A percentile compares a stretch with the other conserved stretches of the same genome.
Evolutionary conservation across 768 basidiomycete genomes (phyloP).

Genomic region (Leccinum subgranulosum): DNA sequence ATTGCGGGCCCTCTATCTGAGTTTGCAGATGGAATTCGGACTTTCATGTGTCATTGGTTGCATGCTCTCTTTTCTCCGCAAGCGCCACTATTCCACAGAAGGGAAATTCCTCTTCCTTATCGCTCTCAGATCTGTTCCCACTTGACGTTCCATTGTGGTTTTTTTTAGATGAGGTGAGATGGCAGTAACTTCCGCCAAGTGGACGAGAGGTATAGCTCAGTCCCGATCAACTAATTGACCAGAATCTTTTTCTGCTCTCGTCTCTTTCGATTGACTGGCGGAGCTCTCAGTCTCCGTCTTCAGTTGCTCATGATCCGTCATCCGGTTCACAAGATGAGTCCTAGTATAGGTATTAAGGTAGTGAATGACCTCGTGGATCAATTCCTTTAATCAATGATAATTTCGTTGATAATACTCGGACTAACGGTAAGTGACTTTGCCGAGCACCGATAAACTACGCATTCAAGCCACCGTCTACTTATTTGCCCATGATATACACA

Average conservation of each 20-base stretch:
- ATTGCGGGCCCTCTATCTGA: constrained; percentile 22
- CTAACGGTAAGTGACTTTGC: constrained; percentile 15
- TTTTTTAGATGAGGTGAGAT: constrained; percentile 14
- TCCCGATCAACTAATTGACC: constrained; percentile 12
- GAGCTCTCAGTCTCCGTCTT: constrained; percentile 18
- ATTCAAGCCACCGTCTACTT: constrained; percentile 12
- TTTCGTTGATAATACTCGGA: constrained; percentile 11
- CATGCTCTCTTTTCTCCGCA: constrained; percentile 24
- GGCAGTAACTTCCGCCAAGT: constrained; percentile 13
- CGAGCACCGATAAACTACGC: constrained; percentile 15
- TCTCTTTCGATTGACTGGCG: constrained; percentile 7
- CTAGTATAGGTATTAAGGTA: constrained; percentile 10
- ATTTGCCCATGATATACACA: constrained; percentile 10
- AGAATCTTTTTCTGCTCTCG: constrained; percentile 18
- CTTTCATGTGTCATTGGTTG: constrained; percentile 31
- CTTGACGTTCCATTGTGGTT: constrained; percentile 14
- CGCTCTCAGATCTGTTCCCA: constrained; percentile 16
- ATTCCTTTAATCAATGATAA: constrained; percentile 16
- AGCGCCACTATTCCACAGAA: constrained; percentile 18
- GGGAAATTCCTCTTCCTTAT: constrained; percentile 18
- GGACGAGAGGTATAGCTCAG: constrained; percentile 9
- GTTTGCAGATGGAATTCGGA: constrained; percentile 30
- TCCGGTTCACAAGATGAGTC: constrained; percentile 10
- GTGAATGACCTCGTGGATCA: constrained; percentile 28
- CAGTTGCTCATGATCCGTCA: constrained; percentile 12